phyloP scores from a whole-genome alignment of 2,329 filamentous ascomycete species.

The Biscogniauxia mediterranea region DNA sequence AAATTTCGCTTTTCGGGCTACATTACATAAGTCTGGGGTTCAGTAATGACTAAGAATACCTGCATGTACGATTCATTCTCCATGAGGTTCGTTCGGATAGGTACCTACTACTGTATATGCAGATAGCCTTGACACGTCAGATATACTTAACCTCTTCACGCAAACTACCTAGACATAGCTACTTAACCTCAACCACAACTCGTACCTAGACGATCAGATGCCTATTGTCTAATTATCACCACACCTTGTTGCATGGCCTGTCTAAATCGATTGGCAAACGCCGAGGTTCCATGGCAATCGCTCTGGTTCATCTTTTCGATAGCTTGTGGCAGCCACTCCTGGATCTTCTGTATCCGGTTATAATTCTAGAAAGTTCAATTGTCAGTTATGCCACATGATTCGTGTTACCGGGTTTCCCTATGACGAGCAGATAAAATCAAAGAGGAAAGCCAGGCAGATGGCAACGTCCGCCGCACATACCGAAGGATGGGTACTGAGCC shows the following conservation, averaged over 20 bases:
- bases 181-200: no score
- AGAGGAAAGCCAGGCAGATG: background rate
- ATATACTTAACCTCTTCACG: no score
- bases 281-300: conserved; percentile 51
- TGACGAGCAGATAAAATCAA: background rate
- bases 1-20: background rate
- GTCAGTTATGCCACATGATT: conserved; percentile 14
- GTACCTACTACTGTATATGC: no score
- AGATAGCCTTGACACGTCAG: background rate
- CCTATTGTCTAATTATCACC: conserved; percentile 23
- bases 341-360: conserved; percentile 63
- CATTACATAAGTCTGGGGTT: no score
- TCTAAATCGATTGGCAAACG: conserved; percentile 53
- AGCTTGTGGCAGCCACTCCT: conserved; percentile 60
- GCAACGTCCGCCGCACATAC: conserved; percentile 39
- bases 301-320: conserved; percentile 52
- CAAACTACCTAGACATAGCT: no score
- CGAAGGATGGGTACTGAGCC: conserved; percentile 75
- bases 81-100: background rate
- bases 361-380: conserved; percentile 49
- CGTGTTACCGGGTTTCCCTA: background rate
- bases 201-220: conserved; percentile 3
- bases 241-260: conserved; percentile 42
- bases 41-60: no score
- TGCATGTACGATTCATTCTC: no score